These are phyloP conservation scores for Dipteronia dyeriana DNA, from an alignment of 345 rosid genomes.

Conservation along the genomic window DNA sequence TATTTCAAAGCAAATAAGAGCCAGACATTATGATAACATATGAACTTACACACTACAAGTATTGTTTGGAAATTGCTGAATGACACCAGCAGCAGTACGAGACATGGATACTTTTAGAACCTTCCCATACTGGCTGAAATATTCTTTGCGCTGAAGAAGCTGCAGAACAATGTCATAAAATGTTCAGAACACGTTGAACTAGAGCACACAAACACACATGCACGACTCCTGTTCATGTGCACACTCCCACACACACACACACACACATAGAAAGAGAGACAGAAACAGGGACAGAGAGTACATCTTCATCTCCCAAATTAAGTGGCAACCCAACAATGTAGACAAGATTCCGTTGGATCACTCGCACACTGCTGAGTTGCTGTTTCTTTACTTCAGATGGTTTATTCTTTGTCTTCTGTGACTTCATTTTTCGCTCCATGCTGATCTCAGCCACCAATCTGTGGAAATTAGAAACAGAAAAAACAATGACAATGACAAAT, in stretches of 20 bases:
- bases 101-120: conserved; percentile 92
- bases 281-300: conserved; percentile 26
- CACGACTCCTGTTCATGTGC: not conserved
- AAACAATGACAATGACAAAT: not conserved
- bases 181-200: not conserved
- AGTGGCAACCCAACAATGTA: conserved; percentile 93
- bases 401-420: conserved; percentile 67
- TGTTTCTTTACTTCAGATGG: conserved; percentile 76
- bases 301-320: conserved; percentile 87
- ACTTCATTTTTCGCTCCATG: conserved; percentile 63
- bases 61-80: conserved; percentile 84
- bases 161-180: conserved; percentile 28
- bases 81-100: conserved; percentile 81
- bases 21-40: not conserved
- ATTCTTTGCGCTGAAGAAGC: conserved; percentile 79
- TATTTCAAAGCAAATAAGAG: not conserved
- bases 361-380: conserved; percentile 79
- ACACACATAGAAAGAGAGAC: not conserved
- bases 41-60: conserved; percentile 89
- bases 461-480: conserved; percentile 10
- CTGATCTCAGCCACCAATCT: conserved; percentile 73
- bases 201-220: not conserved
- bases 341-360: conserved; percentile 84
- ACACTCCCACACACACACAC: not conserved
- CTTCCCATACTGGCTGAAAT: conserved; percentile 91